Conservation (phyloP, 2,329 filamentous ascomycete genomes). For the Colletotrichum sp. region DNA sequence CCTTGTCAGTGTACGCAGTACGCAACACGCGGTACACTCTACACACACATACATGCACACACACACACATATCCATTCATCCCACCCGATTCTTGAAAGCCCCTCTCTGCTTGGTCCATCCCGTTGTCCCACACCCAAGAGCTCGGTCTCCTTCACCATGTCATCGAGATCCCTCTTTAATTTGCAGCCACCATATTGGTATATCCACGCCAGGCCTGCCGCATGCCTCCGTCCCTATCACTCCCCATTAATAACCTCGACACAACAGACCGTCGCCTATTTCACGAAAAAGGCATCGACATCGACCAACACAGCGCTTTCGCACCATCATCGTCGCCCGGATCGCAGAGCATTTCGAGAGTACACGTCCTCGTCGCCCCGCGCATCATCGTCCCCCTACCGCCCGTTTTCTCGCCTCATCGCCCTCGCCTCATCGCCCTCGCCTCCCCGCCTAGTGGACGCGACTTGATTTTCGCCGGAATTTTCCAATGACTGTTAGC, state of each 20-base stretch:
- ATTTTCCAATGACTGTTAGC: not conserved
- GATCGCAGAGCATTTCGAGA: not conserved
- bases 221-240: not conserved
- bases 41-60: not conserved
- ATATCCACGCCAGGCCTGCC: conserved; percentile 22
- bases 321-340: not conserved
- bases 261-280: not conserved
- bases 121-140: conserved; percentile 23
- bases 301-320: not conserved
- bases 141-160: conserved; percentile 22
- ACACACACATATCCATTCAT: not conserved
- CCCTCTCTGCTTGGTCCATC: conserved; percentile 19
- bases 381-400: not conserved
- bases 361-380: not conserved
- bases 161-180: conserved; percentile 23
- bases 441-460: not conserved
- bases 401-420: no score
- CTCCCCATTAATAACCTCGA: not conserved
- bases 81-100: conserved; percentile 19
- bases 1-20: not conserved
- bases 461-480: not conserved
- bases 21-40: not conserved
- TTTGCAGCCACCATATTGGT: conserved; percentile 14
- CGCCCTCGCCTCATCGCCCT: not conserved
- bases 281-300: not conserved